These are phyloP conservation scores for Phytophthora constricta DNA, from an alignment of 352 stramenopile genomes.

Conservation along the genomic window DNA sequence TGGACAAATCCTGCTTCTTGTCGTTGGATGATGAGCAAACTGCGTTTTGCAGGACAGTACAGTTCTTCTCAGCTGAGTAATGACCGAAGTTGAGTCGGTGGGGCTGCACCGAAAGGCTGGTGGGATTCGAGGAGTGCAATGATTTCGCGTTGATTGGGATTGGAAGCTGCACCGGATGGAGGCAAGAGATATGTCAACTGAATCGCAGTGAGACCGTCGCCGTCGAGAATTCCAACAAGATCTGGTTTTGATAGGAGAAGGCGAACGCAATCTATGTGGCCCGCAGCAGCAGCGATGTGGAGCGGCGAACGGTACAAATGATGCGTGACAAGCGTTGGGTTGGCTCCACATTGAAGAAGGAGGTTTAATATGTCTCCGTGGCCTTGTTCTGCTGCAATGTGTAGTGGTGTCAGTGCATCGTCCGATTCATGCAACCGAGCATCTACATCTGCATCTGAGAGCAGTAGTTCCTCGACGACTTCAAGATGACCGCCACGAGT, in stretches of 20 bases:
- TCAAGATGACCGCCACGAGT: slow-evolving; percentile 27
- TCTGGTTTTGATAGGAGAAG: slow-evolving; percentile 18
- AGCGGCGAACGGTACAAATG: slow-evolving; percentile 33
- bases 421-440: slow-evolving; percentile 25
- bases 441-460: slow-evolving; percentile 38
- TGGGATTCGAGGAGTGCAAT: slow-evolving; percentile 35
- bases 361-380: slow-evolving; percentile 39
- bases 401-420: slow-evolving; percentile 42
- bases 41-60: slow-evolving; percentile 45
- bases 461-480: slow-evolving; percentile 45
- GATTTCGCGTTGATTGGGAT: slow-evolving; percentile 21
- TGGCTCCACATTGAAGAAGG: slow-evolving; percentile 44
- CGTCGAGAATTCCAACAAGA: slow-evolving; percentile 20
- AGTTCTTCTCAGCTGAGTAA: slow-evolving; percentile 51
- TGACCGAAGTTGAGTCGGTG: slow-evolving; percentile 6
- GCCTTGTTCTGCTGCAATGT: slow-evolving; percentile 34
- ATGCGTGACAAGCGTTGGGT: slow-evolving; percentile 26
- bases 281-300: slow-evolving; percentile 35
- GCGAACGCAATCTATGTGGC: slow-evolving; percentile 27
- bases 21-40: slow-evolving; percentile 40
- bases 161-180: neutral
- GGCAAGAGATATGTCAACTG: slow-evolving; percentile 31
- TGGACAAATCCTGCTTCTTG: slow-evolving; percentile 66
- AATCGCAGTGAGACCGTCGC: slow-evolving; percentile 36
- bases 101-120: neutral